These are phyloP conservation scores for Neonectria punicea DNA, from an alignment of 2,329 filamentous ascomycete species.

Conservation along the genomic window DNA sequence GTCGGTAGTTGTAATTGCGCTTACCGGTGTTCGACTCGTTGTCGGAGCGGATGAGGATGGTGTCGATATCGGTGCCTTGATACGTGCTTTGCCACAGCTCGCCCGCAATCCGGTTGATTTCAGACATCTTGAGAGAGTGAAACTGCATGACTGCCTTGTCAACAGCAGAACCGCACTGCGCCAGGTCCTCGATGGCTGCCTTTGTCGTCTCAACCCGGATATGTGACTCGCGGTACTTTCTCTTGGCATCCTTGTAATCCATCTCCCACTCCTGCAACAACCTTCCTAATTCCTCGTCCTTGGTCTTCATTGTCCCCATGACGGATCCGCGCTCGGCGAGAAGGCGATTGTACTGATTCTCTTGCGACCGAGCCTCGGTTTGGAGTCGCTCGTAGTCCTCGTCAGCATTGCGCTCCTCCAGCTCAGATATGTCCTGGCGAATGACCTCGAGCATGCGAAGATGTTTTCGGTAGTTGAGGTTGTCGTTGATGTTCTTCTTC, in stretches of 20 bases:
- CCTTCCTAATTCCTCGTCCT: conserved; percentile 81
- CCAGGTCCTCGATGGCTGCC: conserved; percentile 90
- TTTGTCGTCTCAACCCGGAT: conserved; percentile 93
- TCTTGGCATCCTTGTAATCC: conserved; percentile 85
- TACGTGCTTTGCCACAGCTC: conserved; percentile 99
- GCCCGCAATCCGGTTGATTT: conserved; percentile 93
- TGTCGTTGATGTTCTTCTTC: conserved; percentile 89
- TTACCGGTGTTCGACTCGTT: conserved; percentile 79
- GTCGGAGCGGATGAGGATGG: conserved; percentile 93
- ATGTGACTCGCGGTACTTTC: conserved; percentile 85
- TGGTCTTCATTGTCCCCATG: conserved; percentile 82
- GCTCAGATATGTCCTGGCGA: conserved; percentile 74
- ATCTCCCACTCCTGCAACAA: conserved; percentile 83
- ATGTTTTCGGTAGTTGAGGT: conserved; percentile 85
- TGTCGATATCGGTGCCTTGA: conserved; percentile 96
- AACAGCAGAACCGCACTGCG: conserved; percentile 82
- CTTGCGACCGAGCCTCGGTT: conserved; percentile 73
- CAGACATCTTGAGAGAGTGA: conserved; percentile 96
- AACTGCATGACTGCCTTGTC: conserved; percentile 99
- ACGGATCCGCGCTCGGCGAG: conserved; percentile 78
- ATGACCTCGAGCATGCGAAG: conserved; percentile 75
- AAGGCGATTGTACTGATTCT: conserved; percentile 74
- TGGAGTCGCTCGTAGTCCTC: conserved; percentile 83
- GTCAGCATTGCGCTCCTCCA: conserved; percentile 83
- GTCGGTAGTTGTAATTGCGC: conserved; percentile 94